A percentile compares a stretch with the other conserved stretches of the same genome.
These are phyloP conservation scores for Mycena leptocephala DNA, from an alignment of 768 basidiomycete species.

Conservation along the genomic window DNA sequence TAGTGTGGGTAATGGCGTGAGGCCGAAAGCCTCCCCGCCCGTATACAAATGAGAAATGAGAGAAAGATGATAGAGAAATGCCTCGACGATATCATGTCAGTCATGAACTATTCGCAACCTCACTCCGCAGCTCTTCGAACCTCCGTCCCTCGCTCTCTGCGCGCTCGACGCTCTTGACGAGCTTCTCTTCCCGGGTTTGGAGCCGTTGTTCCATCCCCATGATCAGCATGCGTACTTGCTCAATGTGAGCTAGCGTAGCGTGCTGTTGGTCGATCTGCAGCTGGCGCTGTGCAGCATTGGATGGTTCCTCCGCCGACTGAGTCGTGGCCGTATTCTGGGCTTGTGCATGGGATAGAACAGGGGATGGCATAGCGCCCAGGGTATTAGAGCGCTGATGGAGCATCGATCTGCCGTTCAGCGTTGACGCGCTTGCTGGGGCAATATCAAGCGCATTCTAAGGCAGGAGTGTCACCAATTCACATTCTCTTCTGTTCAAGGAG, in stretches of 20 bases:
- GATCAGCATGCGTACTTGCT: slow-evolving; percentile 78
- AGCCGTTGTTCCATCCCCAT: slow-evolving; percentile 86
- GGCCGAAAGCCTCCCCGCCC: background rate
- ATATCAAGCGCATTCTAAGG: slow-evolving; percentile 27
- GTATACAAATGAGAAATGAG: slow-evolving; percentile 19
- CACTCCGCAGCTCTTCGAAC: slow-evolving; percentile 67
- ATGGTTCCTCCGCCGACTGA: background rate
- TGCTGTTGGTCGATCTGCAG: slow-evolving; percentile 47
- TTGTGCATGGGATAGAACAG: slow-evolving; percentile 32
- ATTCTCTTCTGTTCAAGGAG: too few species aligned
- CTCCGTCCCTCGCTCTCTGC: slow-evolving; percentile 73
- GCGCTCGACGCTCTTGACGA: slow-evolving; percentile 71
- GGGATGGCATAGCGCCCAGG: slow-evolving; percentile 41
- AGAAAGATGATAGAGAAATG: slow-evolving; percentile 3
- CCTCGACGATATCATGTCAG: background rate
- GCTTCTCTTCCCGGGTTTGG: slow-evolving; percentile 73
- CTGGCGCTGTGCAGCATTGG: slow-evolving; percentile 36
- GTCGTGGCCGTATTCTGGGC: slow-evolving; percentile 11
- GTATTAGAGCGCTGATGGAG: slow-evolving; percentile 55
- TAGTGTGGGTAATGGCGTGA: background rate
- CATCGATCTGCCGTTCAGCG: slow-evolving; percentile 23
- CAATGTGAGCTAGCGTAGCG: slow-evolving; percentile 72
- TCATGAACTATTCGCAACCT: slow-evolving; percentile 41
- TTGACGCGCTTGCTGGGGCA: slow-evolving; percentile 19
- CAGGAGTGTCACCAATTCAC: background rate